These are phyloP conservation scores for Cucumis melo DNA, from an alignment of 306 rosid genomes.

Conservation along the genomic window DNA sequence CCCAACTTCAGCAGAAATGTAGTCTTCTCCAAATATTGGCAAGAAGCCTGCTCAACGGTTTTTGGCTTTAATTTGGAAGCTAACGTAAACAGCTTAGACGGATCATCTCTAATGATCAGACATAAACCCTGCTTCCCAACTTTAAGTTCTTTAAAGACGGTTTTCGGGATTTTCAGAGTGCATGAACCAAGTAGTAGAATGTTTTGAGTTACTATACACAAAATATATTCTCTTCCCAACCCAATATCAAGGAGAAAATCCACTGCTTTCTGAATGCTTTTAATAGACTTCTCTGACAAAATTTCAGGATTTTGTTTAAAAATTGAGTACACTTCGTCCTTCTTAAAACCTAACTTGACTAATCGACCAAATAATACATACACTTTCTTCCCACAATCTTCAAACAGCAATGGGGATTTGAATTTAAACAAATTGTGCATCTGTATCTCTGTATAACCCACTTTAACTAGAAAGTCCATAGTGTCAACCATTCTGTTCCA, in stretches of 20 bases:
- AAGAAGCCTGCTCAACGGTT: conserved; percentile 9
- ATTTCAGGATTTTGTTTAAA: conserved; percentile 38
- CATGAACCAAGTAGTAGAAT: conserved; percentile 26
- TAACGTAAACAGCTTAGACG: conserved; percentile 29
- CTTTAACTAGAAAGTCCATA: conserved; percentile 31
- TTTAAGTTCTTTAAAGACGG: conserved; percentile 40
- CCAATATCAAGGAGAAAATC: conserved; percentile 37
- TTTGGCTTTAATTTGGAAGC: conserved; percentile 28
- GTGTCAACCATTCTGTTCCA: conserved; percentile 57
- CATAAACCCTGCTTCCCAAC: conserved; percentile 32
- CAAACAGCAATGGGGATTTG: conserved; percentile 40
- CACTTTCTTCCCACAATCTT: conserved; percentile 48
- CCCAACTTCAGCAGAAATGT: conserved; percentile 54
- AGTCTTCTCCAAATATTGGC: conserved; percentile 33
- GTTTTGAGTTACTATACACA: conserved; percentile 24
- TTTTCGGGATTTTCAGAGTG: conserved; percentile 41
- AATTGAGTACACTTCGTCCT: conserved; percentile 23
- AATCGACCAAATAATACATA: conserved; percentile 31
- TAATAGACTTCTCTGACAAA: conserved; percentile 23
- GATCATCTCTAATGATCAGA: conserved; percentile 43
- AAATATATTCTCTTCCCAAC: conserved; percentile 44
- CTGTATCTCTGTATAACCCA: conserved; percentile 37
- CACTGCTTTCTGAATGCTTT: conserved; percentile 33
- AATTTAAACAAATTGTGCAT: conserved; percentile 35
- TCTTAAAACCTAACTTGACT: conserved; percentile 37